A percentile compares a stretch with the other conserved stretches of the same genome.
Conservation (phyloP, 805 yeast species). For the Isabelozyma heimii region DNA sequence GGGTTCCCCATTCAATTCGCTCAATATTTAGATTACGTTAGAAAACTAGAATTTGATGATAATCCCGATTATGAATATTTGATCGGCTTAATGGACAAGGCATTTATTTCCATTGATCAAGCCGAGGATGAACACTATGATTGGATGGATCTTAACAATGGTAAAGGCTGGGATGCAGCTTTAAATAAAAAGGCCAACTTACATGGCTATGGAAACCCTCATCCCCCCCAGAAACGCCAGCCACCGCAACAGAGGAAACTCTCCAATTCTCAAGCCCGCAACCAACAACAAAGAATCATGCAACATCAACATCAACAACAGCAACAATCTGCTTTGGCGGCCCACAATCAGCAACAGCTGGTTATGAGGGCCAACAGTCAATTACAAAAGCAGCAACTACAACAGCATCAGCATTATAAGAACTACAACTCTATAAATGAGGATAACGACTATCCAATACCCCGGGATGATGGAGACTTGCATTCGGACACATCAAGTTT, state of each 20-base stretch:
- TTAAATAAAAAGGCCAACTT: slow-evolving; percentile 88
- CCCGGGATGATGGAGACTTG: slow-evolving; percentile 35
- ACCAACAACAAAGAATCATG: slow-evolving; percentile 10
- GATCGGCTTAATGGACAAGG: slow-evolving; percentile 73
- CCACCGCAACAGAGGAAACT: neutral
- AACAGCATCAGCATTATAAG: neutral
- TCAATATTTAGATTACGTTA: slow-evolving; percentile 82
- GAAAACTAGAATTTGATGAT: slow-evolving; percentile 88
- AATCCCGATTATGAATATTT: slow-evolving; percentile 92
- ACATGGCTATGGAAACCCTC: slow-evolving; percentile 96
- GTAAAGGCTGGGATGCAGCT: slow-evolving; percentile 92
- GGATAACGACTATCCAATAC: slow-evolving; percentile 30
- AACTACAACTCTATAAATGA: slow-evolving; percentile 6
- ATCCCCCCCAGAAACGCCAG: slow-evolving; percentile 49
- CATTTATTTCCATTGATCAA: slow-evolving; percentile 68
- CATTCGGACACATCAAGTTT: slow-evolving; percentile 40
- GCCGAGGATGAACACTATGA: slow-evolving; percentile 87
- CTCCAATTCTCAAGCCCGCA: slow-evolving; percentile 5
- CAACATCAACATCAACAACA: slow-evolving; percentile 8
- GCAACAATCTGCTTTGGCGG: slow-evolving; percentile 7
- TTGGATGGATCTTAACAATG: slow-evolving; percentile 96
- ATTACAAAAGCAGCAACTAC: slow-evolving; percentile 1
- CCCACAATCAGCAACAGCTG: slow-evolving; percentile 6
- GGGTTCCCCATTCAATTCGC: slow-evolving; percentile 93
- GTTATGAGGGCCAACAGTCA: slow-evolving; percentile 4